Evolutionary conservation across 202 grass and related monocot species (phyloP), one percentile per base, ranked within the genome.

Genomic region (Dendrocalamus latiflorus): DNA sequence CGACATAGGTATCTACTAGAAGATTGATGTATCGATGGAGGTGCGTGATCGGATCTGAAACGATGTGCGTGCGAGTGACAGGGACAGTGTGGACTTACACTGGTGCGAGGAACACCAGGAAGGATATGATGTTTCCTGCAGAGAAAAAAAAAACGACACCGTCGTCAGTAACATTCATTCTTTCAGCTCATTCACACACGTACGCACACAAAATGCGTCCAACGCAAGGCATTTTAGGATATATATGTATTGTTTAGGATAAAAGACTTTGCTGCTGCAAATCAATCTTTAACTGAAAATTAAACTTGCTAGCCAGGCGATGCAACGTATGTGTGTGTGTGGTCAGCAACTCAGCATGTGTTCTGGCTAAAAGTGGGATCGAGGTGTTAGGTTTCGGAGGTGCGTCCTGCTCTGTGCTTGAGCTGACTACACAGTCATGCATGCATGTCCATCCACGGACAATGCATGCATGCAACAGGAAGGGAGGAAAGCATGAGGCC

Each of bases 121-220:
- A 94, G 54, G 94, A 97, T 65, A 97, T 88, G 78, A 97, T 73
- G 75, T 94, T 97, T 14, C 94, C 94, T 97, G 92, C 79, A 92
- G n/a, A n/a, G 44, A 63, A 37, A 49, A n/a, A 69, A 83, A 76
- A n/a, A 26, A 1, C 3, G n/a, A 50, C 59, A 63, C 7, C 9
- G 57, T 67, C 63, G 59, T 76, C 77, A 81, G 54, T 70, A 25
- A 20, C 38, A 72, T 63, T 44, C n/a, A 25, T 24, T 58, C 55
- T 25, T 25, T 58, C 21, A 5, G 55, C 5, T 21, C 55, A 25
- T 25, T 25, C 56, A 13, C 21, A 26, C 22, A 13, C 1, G 55
- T 58, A 58, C 55, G 10, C 22, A 5, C 22, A 24, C 55, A 5
- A n/a, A n/a, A n/a, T n/a, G n/a, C n/a, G n/a, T n/a, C n/a, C n/a